A percentile compares a stretch with the other conserved stretches of the same genome.
These are phyloP conservation scores for Ceratocystis papillata DNA, from an alignment of 2,329 filamentous ascomycete genomes.

Conservation along the genomic window DNA sequence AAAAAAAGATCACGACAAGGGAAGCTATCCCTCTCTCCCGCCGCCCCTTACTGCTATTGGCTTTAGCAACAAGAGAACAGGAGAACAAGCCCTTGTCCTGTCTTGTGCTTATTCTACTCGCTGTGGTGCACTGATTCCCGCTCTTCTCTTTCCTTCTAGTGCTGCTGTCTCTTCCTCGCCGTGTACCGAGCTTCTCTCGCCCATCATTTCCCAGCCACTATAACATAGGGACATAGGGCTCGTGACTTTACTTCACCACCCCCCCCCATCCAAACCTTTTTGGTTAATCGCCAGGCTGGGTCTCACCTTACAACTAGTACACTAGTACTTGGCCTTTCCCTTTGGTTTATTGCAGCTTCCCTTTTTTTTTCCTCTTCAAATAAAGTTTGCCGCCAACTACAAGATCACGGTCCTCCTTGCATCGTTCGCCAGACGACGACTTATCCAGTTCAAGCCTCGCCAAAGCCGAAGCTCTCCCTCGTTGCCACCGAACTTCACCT, in stretches of 20 bases:
- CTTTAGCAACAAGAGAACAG: neutral
- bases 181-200: neutral
- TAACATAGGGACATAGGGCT: neutral
- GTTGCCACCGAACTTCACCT: neutral
- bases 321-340: neutral
- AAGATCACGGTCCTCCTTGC: neutral
- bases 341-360: neutral
- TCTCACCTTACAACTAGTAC: too few species aligned
- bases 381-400: neutral
- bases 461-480: neutral
- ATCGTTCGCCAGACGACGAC: conserved; percentile 1
- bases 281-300: too few species aligned
- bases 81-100: neutral
- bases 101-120: neutral
- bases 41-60: too few species aligned
- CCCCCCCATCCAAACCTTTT: neutral
- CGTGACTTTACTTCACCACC: neutral
- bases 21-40: too few species aligned
- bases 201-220: conserved; percentile 8
- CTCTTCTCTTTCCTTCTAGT: neutral
- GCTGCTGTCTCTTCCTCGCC: neutral
- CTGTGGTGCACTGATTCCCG: neutral
- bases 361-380: neutral
- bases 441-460: neutral
- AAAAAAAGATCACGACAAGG: too few species aligned